Base-by-base conservation (phyloP, 1,139 yeast genomes). In the Candida neerlandica region DNA sequence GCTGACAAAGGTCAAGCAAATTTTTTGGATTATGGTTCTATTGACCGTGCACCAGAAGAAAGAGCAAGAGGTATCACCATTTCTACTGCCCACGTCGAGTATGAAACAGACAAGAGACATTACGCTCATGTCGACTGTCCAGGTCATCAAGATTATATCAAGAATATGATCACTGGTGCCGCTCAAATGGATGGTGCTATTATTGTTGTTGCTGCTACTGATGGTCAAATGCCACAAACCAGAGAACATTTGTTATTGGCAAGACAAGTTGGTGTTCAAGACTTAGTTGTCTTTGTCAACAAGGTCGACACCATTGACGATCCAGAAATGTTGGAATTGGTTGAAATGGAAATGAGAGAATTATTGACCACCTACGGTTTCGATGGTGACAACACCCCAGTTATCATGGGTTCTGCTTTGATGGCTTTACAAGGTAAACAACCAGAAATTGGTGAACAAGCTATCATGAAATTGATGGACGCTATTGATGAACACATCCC, bases 261-360 rank as follows among this genome's bases (percentile, higher is more conserved):
- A 57, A 91, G 98, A 82, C 99, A 94, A 81, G 98, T 94, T 69
- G 99, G 99, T 82, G 96, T 94, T 61, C 96, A 94, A 78, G 83
- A 91, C 76, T 84, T 94, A 70, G 97, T 94, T 72, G 99, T 94
- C 48, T 94, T 89, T 63, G 98, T 95, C 56, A 94, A 94, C 87
- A 94, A 94, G 81, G 95, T 94, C 62, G 99, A 94, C 72, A 89
- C 96, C 60, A 85, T 94, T 68, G 97, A 94, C 70, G 99, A 94
- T 72, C 96, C 96, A 59, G 99, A 94, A 81, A 95, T 94, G 98
- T 83, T 94, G 74, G 99, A 95, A 80, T 86, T 95, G 65, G 99
- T 95, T 62, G 99, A 94, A 80, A 94, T 94, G 99, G 99, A 94
- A 82, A 95, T 94, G 98, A 89, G 99, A 80, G 99, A 94, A 71